Evolutionary conservation across 202 grass and related monocot genomes (phyloP).

Genomic region (Panicum hallii): DNA sequence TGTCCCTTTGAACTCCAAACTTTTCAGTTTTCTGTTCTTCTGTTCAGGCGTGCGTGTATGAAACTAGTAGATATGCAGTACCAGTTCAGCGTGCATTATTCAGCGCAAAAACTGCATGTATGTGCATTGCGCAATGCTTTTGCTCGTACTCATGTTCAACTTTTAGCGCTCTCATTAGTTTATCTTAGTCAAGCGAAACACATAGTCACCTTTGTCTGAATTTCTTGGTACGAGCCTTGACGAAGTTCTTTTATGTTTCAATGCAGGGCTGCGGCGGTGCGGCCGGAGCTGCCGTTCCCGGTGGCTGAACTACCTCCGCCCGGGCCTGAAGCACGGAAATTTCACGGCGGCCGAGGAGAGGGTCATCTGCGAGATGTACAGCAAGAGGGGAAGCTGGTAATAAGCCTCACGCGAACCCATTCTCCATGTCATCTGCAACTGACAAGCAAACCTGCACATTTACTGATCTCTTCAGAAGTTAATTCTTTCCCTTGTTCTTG

Average conservation of each 20-base stretch:
- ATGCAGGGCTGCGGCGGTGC: slow-evolving; percentile 53
- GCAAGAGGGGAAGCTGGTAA: slow-evolving; percentile 59
- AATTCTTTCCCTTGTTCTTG: neutral
- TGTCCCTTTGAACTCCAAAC: neutral
- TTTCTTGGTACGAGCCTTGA: neutral
- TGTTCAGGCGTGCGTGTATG: neutral
- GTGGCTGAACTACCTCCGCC: slow-evolving; percentile 68
- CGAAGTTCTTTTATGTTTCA: neutral
- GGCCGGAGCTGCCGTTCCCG: slow-evolving; percentile 65
- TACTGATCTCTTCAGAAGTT: neutral
- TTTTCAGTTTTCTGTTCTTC: neutral
- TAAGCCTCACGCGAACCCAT: slow-evolving; percentile 18
- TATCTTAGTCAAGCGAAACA: neutral
- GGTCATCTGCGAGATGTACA: slow-evolving; percentile 61
- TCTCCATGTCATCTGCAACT: neutral
- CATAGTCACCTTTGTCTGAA: neutral
- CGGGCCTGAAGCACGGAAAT: slow-evolving; percentile 56
- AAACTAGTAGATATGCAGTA: neutral
- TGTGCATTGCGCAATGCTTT: neutral
- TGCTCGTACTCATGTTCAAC: neutral
- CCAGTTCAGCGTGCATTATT: neutral
- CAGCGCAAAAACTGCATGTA: neutral
- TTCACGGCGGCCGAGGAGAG: slow-evolving; percentile 55
- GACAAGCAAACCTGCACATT: neutral
- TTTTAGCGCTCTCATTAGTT: neutral